Conservation (phyloP, 106 monocot genomes). For the Phalaenopsis equestris region DNA sequence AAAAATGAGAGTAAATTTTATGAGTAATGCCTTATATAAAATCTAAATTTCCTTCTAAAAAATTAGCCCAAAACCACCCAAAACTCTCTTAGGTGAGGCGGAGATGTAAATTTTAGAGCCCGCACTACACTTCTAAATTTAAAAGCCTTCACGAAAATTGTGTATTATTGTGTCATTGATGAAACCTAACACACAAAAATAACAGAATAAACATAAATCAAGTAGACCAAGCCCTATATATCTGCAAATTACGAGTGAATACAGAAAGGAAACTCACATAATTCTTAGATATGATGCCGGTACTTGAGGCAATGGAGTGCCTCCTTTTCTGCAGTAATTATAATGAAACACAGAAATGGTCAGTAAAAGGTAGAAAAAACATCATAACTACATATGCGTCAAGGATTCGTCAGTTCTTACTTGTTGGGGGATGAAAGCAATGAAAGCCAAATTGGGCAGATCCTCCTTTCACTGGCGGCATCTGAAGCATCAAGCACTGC, state of each 20-base stretch:
- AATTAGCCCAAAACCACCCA: no score
- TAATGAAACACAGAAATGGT: not conserved
- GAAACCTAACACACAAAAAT: not conserved
- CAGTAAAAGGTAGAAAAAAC: not conserved
- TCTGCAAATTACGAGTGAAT: not conserved
- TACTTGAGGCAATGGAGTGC: slow-evolving; percentile 47
- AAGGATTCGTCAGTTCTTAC: slow-evolving; percentile 25
- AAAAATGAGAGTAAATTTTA: no score
- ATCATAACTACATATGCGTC: not conserved
- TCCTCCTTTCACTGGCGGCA: slow-evolving; percentile 33
- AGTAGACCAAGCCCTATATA: not conserved
- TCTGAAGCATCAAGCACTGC: slow-evolving; percentile 38
- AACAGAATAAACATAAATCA: not conserved
- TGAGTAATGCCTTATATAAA: no score
- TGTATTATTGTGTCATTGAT: not conserved
- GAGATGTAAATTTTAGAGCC: not conserved
- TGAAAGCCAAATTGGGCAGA: slow-evolving; percentile 62
- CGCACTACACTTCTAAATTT: not conserved
- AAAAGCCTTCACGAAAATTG: not conserved
- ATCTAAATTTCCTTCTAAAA: no score
- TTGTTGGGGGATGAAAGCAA: slow-evolving; percentile 54
- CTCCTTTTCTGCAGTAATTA: slow-evolving; percentile 48
- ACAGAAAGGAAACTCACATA: slow-evolving; percentile 38
- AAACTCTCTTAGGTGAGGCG: no score
- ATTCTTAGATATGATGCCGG: slow-evolving; percentile 63